Conservation (phyloP, 2,329 filamentous ascomycete species). For the Apiospora aurea region DNA sequence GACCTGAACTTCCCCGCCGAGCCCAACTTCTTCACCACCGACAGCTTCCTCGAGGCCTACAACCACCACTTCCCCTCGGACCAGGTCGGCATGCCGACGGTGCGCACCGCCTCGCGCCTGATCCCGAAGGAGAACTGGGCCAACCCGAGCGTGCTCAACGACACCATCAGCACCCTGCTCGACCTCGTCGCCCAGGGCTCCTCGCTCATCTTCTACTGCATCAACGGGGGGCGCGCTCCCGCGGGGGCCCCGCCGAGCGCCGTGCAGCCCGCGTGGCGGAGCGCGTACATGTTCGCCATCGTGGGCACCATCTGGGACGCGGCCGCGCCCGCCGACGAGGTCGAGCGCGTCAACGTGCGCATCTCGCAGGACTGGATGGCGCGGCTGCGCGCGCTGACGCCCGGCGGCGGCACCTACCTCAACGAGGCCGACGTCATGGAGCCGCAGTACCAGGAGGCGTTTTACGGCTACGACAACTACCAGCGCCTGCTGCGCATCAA, state of each 20-base stretch:
- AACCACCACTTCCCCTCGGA: constrained; percentile 46
- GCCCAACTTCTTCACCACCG: constrained; percentile 41
- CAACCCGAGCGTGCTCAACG: constrained; percentile 39
- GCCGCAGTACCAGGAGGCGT: constrained; percentile 25
- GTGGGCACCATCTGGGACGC: constrained; percentile 28
- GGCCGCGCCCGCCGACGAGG: constrained; percentile 26
- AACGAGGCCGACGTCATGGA: constrained; percentile 29
- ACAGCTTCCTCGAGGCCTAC: constrained; percentile 44
- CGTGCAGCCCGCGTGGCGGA: constrained; percentile 54
- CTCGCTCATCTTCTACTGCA: constrained; percentile 39
- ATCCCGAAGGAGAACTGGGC: constrained; percentile 45
- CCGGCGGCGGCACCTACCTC: constrained; percentile 26
- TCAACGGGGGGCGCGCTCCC: constrained; percentile 33
- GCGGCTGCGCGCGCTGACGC: constrained; percentile 33
- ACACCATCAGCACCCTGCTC: constrained; percentile 37
- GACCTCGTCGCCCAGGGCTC: constrained; percentile 41
- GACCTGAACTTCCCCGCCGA: constrained; percentile 36
- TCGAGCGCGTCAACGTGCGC: constrained; percentile 33
- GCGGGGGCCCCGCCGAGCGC: constrained; percentile 41
- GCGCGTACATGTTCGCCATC: constrained; percentile 43
- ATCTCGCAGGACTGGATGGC: constrained; percentile 38
- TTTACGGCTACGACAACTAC: constrained; percentile 28
- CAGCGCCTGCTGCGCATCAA: constrained; percentile 26
- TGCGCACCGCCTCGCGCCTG: constrained; percentile 44
- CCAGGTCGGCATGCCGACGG: constrained; percentile 35